Evolutionary conservation across 306 rosid genomes (phyloP).

Genomic region (Heteromeles arbutifolia): DNA sequence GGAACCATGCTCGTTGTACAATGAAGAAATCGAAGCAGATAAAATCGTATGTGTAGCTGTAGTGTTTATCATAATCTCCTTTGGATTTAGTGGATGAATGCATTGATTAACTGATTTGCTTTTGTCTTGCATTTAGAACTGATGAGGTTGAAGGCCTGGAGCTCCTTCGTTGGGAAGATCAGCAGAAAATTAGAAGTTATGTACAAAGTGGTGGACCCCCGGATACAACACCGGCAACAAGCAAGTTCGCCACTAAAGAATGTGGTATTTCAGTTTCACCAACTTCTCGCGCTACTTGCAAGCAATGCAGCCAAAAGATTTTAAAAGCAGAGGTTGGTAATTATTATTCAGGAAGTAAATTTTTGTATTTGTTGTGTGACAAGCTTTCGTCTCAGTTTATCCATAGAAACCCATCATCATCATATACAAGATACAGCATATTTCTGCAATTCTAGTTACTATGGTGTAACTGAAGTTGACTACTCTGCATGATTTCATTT

Average conservation of each 20-base stretch:
- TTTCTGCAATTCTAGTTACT: background rate
- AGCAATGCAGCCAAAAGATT: slow-evolving; percentile 59
- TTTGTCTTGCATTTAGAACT: slow-evolving; percentile 35
- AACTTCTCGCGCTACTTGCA: slow-evolving; percentile 84
- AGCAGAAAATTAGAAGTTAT: slow-evolving; percentile 73
- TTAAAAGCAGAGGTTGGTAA: slow-evolving; percentile 70
- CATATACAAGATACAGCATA: background rate
- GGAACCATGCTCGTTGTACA: slow-evolving; percentile 81
- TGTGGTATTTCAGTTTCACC: slow-evolving; percentile 64
- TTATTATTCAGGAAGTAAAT: background rate
- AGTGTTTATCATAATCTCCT: slow-evolving; percentile 4
- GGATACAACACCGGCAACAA: slow-evolving; percentile 19
- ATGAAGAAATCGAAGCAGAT: slow-evolving; percentile 83
- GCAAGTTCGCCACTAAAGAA: slow-evolving; percentile 24
- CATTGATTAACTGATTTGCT: slow-evolving; percentile 1
- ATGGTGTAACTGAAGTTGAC: background rate
- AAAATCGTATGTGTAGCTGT: slow-evolving; percentile 53
- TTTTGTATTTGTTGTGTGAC: background rate
- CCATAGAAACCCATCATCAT: background rate
- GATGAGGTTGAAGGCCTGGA: slow-evolving; percentile 91
- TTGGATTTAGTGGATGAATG: slow-evolving; percentile 8
- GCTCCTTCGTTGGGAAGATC: slow-evolving; percentile 89
- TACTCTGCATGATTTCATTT: slow-evolving; percentile 16
- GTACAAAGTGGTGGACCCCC: slow-evolving; percentile 36
- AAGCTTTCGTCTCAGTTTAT: background rate